Conservation (phyloP, 768 basidiomycete species). For the Tephrocybe rancida region DNA sequence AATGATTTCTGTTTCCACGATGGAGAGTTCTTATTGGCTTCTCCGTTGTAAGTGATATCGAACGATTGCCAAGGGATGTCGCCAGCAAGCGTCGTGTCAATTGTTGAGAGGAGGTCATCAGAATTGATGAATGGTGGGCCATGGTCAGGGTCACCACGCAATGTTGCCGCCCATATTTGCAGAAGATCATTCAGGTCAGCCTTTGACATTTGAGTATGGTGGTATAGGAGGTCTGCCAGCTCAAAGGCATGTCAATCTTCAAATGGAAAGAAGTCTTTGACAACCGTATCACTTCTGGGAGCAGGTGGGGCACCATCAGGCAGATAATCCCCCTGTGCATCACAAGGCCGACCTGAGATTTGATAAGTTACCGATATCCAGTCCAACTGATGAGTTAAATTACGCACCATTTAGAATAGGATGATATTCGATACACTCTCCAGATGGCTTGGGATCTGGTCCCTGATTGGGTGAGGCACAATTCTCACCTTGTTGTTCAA, state of each 20-base stretch:
- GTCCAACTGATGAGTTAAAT: not conserved
- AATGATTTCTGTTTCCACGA: slow-evolving; percentile 33
- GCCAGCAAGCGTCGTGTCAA: slow-evolving; percentile 36
- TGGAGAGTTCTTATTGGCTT: slow-evolving; percentile 18
- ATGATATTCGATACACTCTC: not conserved
- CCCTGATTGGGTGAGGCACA: too few species aligned
- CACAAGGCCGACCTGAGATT: not conserved
- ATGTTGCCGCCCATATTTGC: not conserved
- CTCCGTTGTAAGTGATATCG: slow-evolving; percentile 25
- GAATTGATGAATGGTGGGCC: slow-evolving; percentile 32
- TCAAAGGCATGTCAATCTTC: not conserved
- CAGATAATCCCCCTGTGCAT: not conserved
- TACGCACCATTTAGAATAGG: slow-evolving; percentile 2
- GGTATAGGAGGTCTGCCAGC: slow-evolving; percentile 2
- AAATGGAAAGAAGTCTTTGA: slow-evolving; percentile 1
- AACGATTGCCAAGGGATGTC: slow-evolving; percentile 40
- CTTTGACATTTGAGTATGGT: not conserved
- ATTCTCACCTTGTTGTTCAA: too few species aligned
- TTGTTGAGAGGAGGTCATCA: slow-evolving; percentile 30
- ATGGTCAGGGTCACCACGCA: slow-evolving; percentile 16
- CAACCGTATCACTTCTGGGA: not conserved
- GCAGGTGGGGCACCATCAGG: not conserved
- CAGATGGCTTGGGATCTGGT: too few species aligned
- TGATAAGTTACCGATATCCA: too few species aligned
- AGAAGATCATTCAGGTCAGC: slow-evolving; percentile 1